These are phyloP conservation scores for Amylocarpus encephaloides DNA, from an alignment of 2,329 filamentous ascomycete species.

Conservation along the genomic window DNA sequence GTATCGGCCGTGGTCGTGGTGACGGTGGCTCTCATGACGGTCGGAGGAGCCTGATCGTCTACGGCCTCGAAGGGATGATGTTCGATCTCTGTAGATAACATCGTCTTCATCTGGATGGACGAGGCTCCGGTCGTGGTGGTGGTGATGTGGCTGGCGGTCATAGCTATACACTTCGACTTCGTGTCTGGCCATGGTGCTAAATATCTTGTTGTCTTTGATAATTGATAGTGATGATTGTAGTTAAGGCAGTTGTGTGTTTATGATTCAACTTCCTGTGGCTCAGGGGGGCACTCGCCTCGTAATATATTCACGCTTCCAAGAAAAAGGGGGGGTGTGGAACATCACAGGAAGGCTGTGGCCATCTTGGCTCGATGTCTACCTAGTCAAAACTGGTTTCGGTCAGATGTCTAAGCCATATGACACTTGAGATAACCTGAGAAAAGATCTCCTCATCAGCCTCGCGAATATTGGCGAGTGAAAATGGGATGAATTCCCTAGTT, in stretches of 20 bases:
- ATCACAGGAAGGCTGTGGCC: not conserved
- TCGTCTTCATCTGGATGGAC: too few relatives aligned
- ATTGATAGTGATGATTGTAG: not conserved
- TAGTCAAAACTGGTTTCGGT: not conserved
- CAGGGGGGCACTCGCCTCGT: not conserved
- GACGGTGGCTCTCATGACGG: not conserved
- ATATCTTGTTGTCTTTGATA: not conserved
- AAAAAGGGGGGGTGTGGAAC: not conserved
- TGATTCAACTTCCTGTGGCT: not conserved
- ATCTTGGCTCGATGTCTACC: not conserved
- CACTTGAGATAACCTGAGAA: not conserved
- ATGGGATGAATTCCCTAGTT: not conserved
- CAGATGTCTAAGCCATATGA: not conserved
- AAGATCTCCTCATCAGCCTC: not conserved
- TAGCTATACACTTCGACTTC: not conserved
- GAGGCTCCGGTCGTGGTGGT: not conserved
- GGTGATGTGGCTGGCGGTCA: not conserved
- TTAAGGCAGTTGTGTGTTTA: too few relatives aligned
- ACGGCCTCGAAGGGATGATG: too few relatives aligned
- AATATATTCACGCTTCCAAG: not conserved
- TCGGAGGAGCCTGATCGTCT: too few relatives aligned
- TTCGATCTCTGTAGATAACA: too few relatives aligned
- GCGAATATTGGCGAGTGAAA: not conserved
- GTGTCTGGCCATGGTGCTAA: not conserved
- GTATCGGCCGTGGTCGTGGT: not conserved